Conservation (phyloP, 371 early-diverging fungal genomes). For the Mortierella sp. region DNA sequence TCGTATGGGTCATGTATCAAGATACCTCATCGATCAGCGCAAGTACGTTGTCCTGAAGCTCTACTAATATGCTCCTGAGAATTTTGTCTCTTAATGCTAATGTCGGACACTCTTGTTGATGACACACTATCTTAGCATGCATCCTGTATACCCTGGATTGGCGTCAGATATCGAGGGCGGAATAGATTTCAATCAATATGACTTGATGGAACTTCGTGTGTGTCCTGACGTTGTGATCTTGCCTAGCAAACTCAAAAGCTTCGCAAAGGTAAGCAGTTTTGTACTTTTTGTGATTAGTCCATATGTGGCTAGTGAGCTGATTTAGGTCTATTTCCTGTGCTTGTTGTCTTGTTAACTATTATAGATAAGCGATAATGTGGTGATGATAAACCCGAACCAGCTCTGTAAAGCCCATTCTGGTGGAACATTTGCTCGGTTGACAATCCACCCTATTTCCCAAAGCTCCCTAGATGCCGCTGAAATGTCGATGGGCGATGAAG, state of each 20-base stretch:
- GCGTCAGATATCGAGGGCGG: slow-evolving; percentile 28
- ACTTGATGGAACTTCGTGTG: slow-evolving; percentile 80
- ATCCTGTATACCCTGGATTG: slow-evolving; percentile 50
- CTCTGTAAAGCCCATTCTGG: slow-evolving; percentile 70
- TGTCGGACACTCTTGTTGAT: neutral
- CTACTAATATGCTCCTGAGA: neutral
- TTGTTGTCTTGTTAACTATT: neutral
- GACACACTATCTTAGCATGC: slow-evolving; percentile 14
- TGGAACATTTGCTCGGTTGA: slow-evolving; percentile 84
- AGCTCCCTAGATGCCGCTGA: slow-evolving; percentile 26
- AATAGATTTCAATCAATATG: slow-evolving; percentile 64
- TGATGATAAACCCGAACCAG: slow-evolving; percentile 88
- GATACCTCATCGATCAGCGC: slow-evolving; percentile 84
- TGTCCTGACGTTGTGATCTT: slow-evolving; percentile 88
- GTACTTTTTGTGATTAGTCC: neutral
- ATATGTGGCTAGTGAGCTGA: neutral
- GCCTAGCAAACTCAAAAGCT: slow-evolving; percentile 77
- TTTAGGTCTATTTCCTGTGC: neutral
- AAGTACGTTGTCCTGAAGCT: slow-evolving; percentile 55
- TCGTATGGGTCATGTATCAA: slow-evolving; percentile 72
- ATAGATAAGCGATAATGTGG: slow-evolving; percentile 69
- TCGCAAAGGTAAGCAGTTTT: slow-evolving; percentile 60
- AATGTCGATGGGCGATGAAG: slow-evolving; percentile 44
- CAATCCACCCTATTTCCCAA: slow-evolving; percentile 70
- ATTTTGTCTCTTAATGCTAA: neutral